These are phyloP conservation scores for Gossypium raimondii DNA, from an alignment of 345 rosid species.

Conservation along the genomic window DNA sequence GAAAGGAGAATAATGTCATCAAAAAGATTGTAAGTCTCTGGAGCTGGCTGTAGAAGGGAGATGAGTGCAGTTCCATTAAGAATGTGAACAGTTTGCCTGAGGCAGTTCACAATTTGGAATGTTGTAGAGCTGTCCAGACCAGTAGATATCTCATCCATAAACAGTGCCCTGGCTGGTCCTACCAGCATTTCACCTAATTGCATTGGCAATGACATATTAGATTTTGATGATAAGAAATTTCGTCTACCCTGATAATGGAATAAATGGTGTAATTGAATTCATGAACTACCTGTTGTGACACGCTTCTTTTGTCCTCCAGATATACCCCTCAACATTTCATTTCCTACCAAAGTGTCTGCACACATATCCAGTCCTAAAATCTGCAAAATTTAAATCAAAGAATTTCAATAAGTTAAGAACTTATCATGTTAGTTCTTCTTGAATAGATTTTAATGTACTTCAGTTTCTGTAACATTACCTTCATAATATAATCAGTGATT, in stretches of 20 bases:
- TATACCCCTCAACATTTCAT: slow-evolving; percentile 70
- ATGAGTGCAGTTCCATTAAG: slow-evolving; percentile 53
- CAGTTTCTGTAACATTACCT: slow-evolving; percentile 25
- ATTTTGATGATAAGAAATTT: slow-evolving; percentile 11
- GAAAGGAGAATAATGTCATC: slow-evolving; percentile 71
- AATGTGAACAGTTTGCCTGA: slow-evolving; percentile 59
- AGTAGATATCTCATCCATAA: slow-evolving; percentile 74
- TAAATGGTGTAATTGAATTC: background rate
- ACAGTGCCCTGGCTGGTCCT: slow-evolving; percentile 53
- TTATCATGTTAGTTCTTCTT: background rate
- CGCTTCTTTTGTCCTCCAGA: slow-evolving; percentile 88
- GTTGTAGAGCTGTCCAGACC: slow-evolving; percentile 86
- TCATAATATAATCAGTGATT: slow-evolving; percentile 45
- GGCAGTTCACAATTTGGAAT: slow-evolving; percentile 64
- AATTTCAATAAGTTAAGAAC: background rate
- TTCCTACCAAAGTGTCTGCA: slow-evolving; percentile 65
- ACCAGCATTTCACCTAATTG: slow-evolving; percentile 65
- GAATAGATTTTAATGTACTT: background rate
- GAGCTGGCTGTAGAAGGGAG: slow-evolving; percentile 84
- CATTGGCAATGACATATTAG: background rate
- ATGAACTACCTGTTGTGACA: slow-evolving; percentile 49
- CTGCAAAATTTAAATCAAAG: slow-evolving; percentile 34
- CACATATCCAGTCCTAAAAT: slow-evolving; percentile 66
- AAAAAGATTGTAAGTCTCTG: slow-evolving; percentile 69
- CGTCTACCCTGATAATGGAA: slow-evolving; percentile 13